Percentiles rank a stretch among this genome's conserved stretches.
phyloP scores from a whole-genome alignment of 2,329 filamentous ascomycete species.

The Calonectria naviculata region DNA sequence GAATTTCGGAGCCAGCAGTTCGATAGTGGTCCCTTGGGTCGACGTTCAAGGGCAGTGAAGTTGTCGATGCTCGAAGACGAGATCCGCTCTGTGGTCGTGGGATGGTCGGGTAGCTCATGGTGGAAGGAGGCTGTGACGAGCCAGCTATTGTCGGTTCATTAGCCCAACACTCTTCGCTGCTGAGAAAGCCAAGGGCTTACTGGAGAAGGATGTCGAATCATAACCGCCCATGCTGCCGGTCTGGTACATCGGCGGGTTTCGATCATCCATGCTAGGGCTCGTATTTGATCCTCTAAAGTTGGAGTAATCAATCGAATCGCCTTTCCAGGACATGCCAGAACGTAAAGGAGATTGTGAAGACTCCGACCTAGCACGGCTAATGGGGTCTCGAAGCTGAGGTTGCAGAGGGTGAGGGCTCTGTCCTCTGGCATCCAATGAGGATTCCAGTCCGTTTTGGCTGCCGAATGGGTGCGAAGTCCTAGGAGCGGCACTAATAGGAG shows the following conservation, averaged over 20 bases:
- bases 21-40: conserved; percentile 60
- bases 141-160: conserved; percentile 50
- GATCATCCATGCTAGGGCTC: conserved; percentile 58
- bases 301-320: conserved; percentile 67
- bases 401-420: conserved; percentile 64
- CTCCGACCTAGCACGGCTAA: conserved; percentile 67
- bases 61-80: conserved; percentile 62
- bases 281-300: conserved; percentile 59
- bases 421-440: conserved; percentile 56
- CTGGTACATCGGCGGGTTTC: conserved; percentile 63
- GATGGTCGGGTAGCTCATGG: conserved; percentile 60
- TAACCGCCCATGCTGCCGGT: conserved; percentile 61
- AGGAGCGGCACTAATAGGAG: conserved; percentile 58
- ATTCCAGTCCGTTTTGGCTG: conserved; percentile 59
- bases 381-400: conserved; percentile 67
- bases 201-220: conserved; percentile 63
- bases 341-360: conserved; percentile 68
- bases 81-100: conserved; percentile 57
- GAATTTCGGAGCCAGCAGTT: conserved; percentile 38
- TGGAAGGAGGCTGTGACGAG: conserved; percentile 60
- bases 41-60: conserved; percentile 56
- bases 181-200: conserved; percentile 49
- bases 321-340: conserved; percentile 73
- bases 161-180: background rate
- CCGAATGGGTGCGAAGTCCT: conserved; percentile 64